Base-by-base conservation (phyloP, 2,329 filamentous ascomycete genomes). In the Colletotrichum eremochloae region DNA sequence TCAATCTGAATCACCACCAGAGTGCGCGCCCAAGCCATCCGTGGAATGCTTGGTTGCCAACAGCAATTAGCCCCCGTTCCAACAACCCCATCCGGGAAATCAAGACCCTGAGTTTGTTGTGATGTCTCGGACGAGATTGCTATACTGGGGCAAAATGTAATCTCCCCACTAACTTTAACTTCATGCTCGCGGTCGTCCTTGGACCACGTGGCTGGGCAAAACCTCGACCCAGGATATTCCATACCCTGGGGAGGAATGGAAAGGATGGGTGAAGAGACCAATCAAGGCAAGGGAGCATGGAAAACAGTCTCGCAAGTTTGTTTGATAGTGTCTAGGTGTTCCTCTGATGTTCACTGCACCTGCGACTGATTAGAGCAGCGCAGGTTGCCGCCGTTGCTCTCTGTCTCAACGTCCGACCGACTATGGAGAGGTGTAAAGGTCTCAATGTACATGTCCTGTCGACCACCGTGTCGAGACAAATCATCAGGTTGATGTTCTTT, bases 11-110 rank as follows among this genome's bases (percentile, higher is more conserved):
- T 46, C 24, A 64, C 50, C 18, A 55, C 29, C 6, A 11, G 40
- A 24, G 46, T 40, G 42, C 20, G 48, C 5, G 14, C 8, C 40
- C 33, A 55, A 63, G 40, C 46, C n/a, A n/a, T 14, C 1, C 1
- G 31, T 11, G 70, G 70, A 72, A 72, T 72, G 60, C 9, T 18
- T 5, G 24, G 40, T 72, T 70, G 46, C 60, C 66, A 63, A 11
- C 55, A 70, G 70, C 67, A 70, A 72, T 72, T 24, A 70, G 53
- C 44, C 8, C 12, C 14, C 66, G 55, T 72, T 72, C 70, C 70
- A 65, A 11, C 1, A 14, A 5, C 12, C n/a, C 14, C 12, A 36
- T 57, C 40, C 31, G 1, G 31, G 66, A 42, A 42, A 63, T 38
- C 38, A 33, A 61, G 11, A 31, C 20, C 11, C 42, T 8, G 18